These are phyloP conservation scores for Casuarina cunninghamiana DNA, from an alignment of 306 rosid species.

Conservation along the genomic window DNA sequence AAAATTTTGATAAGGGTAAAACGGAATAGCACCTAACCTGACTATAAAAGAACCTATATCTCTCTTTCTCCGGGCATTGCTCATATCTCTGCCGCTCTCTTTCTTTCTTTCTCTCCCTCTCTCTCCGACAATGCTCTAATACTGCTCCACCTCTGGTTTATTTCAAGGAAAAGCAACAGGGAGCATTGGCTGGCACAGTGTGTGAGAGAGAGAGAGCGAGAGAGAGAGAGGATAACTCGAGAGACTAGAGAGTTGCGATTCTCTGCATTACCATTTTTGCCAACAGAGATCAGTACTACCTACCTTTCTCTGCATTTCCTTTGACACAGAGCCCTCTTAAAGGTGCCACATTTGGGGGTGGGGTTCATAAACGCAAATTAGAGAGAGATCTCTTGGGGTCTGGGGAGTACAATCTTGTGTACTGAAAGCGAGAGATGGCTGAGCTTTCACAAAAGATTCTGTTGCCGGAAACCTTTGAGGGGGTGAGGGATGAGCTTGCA, in stretches of 20 bases:
- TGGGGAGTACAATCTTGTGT: conserved; percentile 1
- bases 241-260: conserved; percentile 1
- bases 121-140: conserved; percentile 31
- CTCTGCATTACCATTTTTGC: conserved; percentile 9
- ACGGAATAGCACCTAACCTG: conserved; percentile 30
- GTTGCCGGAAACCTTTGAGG: conserved; percentile 62
- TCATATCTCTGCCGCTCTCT: conserved; percentile 10
- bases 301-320: conserved; percentile 14
- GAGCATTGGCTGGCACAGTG: conserved; percentile 33
- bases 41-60: conserved; percentile 59
- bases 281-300: conserved; percentile 28
- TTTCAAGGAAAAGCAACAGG: conserved; percentile 21
- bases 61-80: neutral
- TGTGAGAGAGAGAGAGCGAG: conserved; percentile 4
- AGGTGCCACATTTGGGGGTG: neutral
- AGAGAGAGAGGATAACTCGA: neutral
- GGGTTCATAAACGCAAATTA: conserved; percentile 9
- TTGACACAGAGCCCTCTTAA: neutral
- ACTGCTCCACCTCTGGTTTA: conserved; percentile 40
- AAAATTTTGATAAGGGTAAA: neutral
- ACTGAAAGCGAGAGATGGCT: conserved; percentile 38
- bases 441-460: conserved; percentile 49
- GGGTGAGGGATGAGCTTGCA: conserved; percentile 53
- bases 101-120: conserved; percentile 21
- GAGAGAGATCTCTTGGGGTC: neutral